Conservation (phyloP, 805 yeast genomes). For the Helenozyma baotianmanensis region DNA sequence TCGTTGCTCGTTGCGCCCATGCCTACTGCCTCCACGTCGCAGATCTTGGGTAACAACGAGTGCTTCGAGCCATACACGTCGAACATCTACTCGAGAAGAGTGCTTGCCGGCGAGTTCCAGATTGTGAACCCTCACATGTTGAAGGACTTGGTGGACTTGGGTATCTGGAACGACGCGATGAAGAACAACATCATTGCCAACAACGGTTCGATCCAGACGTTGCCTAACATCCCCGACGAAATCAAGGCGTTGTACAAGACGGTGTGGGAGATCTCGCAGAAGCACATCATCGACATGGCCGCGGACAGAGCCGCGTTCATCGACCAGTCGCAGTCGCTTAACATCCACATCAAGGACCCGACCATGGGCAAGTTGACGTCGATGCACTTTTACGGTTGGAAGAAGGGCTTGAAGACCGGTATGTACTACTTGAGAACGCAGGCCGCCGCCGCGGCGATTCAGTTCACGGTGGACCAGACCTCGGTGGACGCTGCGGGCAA, state of each 20-base stretch:
- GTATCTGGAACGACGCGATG: conserved; percentile 55
- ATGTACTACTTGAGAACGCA: conserved; percentile 97
- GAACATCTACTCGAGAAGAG: conserved; percentile 59
- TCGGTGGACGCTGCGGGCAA: conserved; percentile 37
- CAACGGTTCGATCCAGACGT: conserved; percentile 54
- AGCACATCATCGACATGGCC: conserved; percentile 55
- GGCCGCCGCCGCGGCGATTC: conserved; percentile 96
- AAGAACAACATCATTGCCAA: conserved; percentile 52
- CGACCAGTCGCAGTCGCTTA: conserved; percentile 92
- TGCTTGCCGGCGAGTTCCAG: conserved; percentile 60
- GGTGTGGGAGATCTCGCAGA: conserved; percentile 60
- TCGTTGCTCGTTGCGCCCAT: conserved; percentile 60
- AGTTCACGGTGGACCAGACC: conserved; percentile 56
- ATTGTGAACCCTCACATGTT: conserved; percentile 57
- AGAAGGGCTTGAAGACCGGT: conserved; percentile 96
- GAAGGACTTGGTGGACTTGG: conserved; percentile 54
- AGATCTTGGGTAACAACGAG: conserved; percentile 57
- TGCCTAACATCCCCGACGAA: conserved; percentile 51
- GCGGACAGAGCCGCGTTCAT: conserved; percentile 74
- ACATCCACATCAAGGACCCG: conserved; percentile 82
- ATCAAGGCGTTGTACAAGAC: conserved; percentile 54
- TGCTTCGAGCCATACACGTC: conserved; percentile 63
- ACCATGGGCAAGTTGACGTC: conserved; percentile 95
- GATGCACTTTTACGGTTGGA: conserved; percentile 99
- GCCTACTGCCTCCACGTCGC: conserved; percentile 68